Conservation (phyloP, 2,329 filamentous ascomycete species). For the Fusarium udum region DNA sequence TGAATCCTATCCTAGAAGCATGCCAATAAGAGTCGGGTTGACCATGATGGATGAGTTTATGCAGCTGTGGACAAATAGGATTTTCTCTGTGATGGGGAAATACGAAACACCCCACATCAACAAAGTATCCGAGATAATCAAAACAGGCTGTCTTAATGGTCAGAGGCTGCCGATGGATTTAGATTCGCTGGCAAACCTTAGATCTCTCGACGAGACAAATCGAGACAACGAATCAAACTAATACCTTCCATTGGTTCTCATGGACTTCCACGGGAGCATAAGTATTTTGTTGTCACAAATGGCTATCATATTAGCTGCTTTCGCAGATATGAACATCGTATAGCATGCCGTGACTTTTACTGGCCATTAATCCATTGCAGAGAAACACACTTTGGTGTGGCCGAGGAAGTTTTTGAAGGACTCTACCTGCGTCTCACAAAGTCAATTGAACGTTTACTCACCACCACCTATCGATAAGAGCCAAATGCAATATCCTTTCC, state of each 20-base stretch:
- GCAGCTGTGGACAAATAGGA: neutral
- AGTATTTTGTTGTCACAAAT: neutral
- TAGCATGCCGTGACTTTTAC: neutral
- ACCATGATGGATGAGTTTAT: neutral
- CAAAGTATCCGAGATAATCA: neutral
- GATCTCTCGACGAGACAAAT: neutral
- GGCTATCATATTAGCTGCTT: neutral
- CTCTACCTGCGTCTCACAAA: neutral
- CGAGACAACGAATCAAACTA: neutral
- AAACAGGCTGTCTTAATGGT: neutral
- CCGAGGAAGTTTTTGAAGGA: neutral
- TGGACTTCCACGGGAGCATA: neutral
- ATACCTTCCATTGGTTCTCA: neutral
- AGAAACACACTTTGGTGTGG: neutral
- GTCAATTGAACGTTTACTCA: neutral
- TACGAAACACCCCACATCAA: neutral
- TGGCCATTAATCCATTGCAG: neutral
- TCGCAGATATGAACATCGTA: neutral
- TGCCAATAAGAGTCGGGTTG: neutral
- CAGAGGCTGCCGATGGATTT: neutral
- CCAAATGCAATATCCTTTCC: neutral
- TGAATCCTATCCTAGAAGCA: neutral
- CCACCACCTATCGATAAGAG: neutral
- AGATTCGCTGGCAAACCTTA: neutral
- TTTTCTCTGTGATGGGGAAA: too few species aligned